Evolutionary conservation across 371 early-diverging fungal genomes (phyloP).

Genomic region (Rhizomucor pusillus): DNA sequence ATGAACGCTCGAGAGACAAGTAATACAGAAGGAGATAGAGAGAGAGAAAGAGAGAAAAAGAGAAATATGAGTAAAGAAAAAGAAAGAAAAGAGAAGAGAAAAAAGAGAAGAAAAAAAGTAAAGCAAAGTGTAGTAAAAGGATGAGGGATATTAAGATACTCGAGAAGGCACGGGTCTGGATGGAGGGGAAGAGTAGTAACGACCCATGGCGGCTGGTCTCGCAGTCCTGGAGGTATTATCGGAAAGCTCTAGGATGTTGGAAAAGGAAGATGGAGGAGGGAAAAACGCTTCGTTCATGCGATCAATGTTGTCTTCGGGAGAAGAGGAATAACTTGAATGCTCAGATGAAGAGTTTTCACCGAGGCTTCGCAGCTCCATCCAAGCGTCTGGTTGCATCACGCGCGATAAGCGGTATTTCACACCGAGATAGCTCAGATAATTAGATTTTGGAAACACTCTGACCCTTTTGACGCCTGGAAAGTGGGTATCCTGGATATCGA

Average conservation of each 20-base stretch:
- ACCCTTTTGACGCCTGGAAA: slow-evolving; percentile 47
- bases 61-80: slow-evolving; percentile 1
- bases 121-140: neutral
- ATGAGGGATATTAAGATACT: slow-evolving; percentile 7
- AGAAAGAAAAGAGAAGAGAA: neutral
- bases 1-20: too few species aligned
- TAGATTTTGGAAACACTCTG: slow-evolving; percentile 47
- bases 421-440: slow-evolving; percentile 45
- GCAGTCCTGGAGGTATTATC: neutral
- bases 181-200: neutral
- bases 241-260: neutral
- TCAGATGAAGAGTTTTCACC: slow-evolving; percentile 5
- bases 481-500: slow-evolving; percentile 42
- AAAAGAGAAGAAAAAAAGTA: slow-evolving; percentile 2
- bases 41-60: slow-evolving; percentile 6
- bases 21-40: neutral
- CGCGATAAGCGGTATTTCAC: slow-evolving; percentile 50
- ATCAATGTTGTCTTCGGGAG: slow-evolving; percentile 1
- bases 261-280: too few species aligned
- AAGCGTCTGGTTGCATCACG: slow-evolving; percentile 46
- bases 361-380: slow-evolving; percentile 26
- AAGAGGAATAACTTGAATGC: slow-evolving; percentile 1
- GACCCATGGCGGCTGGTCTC: neutral
- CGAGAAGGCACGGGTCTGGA: slow-evolving; percentile 7
- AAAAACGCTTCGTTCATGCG: neutral